These are phyloP conservation scores for Elsinoe fawcettii DNA, from an alignment of 2,329 filamentous ascomycete genomes.

Conservation along the genomic window DNA sequence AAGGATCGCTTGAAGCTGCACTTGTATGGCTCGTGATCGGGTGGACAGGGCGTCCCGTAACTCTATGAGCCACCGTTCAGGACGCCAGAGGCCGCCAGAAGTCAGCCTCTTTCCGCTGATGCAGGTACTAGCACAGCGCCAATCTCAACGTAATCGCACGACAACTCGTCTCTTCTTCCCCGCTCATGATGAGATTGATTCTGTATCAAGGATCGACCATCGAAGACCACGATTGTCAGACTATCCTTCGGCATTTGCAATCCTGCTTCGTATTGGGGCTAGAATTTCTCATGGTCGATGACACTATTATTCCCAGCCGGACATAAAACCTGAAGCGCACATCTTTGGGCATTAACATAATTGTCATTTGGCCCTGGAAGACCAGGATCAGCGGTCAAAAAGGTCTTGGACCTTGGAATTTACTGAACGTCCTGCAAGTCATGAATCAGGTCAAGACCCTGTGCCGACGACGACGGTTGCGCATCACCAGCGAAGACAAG, in stretches of 20 bases:
- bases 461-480: constrained; percentile 2
- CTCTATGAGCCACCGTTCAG: constrained; percentile 9
- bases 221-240: constrained; percentile 3
- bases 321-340: not conserved
- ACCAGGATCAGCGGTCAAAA: constrained; percentile 2
- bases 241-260: constrained; percentile 5
- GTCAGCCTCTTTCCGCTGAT: constrained; percentile 11
- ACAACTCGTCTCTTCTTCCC: constrained; percentile 3
- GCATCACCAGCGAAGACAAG: constrained; percentile 1
- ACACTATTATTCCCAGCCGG: not conserved
- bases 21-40: constrained; percentile 10
- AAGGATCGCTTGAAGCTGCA: constrained; percentile 13
- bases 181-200: constrained; percentile 8
- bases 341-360: constrained; percentile 11
- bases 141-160: constrained; percentile 13
- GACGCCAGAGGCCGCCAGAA: constrained; percentile 5
- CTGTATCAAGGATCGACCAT: constrained; percentile 13
- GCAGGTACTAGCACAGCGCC: constrained; percentile 12
- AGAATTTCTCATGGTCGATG: not conserved
- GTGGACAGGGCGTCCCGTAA: constrained; percentile 12
- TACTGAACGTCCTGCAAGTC: not conserved
- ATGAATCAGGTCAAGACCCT: constrained; percentile 13
- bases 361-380: not conserved
- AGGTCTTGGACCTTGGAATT: not conserved
- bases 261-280: not conserved